phyloP scores from a whole-genome alignment of 2,329 filamentous ascomycete genomes.

The Hawksworthiomyces lignivorus region DNA sequence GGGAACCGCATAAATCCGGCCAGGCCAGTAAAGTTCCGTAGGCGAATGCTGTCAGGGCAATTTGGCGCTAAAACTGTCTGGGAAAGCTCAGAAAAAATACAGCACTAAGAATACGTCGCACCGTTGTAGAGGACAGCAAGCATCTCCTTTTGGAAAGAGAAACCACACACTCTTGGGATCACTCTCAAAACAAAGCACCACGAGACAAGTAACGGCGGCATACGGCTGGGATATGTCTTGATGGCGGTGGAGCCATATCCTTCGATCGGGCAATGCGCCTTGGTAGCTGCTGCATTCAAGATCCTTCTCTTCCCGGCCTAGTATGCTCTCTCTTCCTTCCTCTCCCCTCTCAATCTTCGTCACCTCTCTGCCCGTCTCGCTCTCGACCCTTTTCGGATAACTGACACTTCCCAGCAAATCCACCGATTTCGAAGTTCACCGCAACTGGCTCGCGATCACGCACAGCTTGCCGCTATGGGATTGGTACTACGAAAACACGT shows the following conservation, averaged over 20 bases:
- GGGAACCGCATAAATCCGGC: too few relatives aligned
- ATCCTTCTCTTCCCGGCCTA: conserved; percentile 89
- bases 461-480: conserved; percentile 77
- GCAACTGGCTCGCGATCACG: conserved; percentile 97
- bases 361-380: background rate
- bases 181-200: too few relatives aligned
- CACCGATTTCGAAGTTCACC: conserved; percentile 97
- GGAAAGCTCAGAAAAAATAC: conserved; percentile 8
- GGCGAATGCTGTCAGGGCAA: background rate
- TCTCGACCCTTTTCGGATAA: conserved; percentile 10
- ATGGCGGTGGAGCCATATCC: conserved; percentile 75
- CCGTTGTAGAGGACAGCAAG: too few relatives aligned
- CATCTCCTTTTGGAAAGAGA: too few relatives aligned
- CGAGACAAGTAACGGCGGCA: too few relatives aligned
- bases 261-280: conserved; percentile 78
- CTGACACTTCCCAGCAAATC: conserved; percentile 63
- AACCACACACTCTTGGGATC: too few relatives aligned
- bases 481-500: conserved; percentile 97
- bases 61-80: conserved; percentile 7
- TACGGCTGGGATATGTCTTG: conserved; percentile 10
- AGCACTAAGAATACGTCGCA: too few relatives aligned
- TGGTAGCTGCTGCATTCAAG: conserved; percentile 83
- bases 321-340: conserved; percentile 44
- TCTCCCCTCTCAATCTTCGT: background rate
- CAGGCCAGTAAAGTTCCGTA: background rate